Percentiles rank a stretch among this genome's conserved stretches.
Evolutionary conservation across 495 filamentous ascomycete genomes (phyloP).

Genomic region (Trypethelium eluteriae): DNA sequence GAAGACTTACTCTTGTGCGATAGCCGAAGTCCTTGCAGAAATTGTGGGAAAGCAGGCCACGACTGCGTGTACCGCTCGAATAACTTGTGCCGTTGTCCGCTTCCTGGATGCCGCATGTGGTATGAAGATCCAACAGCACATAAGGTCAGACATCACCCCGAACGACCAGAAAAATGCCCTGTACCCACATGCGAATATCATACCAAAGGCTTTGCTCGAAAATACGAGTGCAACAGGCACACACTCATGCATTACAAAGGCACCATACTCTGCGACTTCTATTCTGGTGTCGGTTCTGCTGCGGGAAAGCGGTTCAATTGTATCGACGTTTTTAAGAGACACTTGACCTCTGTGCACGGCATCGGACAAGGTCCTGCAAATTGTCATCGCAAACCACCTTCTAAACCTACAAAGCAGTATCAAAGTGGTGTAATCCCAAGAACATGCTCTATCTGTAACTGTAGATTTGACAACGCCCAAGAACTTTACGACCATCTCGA

Average conservation of each 20-base stretch:
- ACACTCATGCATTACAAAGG: constrained; percentile 19
- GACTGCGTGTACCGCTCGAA: neutral
- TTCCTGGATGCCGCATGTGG: constrained; percentile 4
- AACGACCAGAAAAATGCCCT: constrained; percentile 22
- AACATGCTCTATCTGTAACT: neutral
- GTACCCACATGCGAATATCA: constrained; percentile 22
- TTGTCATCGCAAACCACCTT: neutral
- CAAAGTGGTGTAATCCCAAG: constrained; percentile 27
- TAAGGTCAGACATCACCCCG: constrained; percentile 15
- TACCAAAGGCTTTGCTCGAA: constrained; percentile 17
- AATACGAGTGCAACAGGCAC: constrained; percentile 17
- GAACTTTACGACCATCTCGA: constrained; percentile 23
- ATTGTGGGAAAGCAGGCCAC: neutral
- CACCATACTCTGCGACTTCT: constrained; percentile 22
- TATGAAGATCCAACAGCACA: constrained; percentile 17
- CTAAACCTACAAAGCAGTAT: neutral
- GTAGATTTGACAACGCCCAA: constrained; percentile 11
- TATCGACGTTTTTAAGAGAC: constrained; percentile 20
- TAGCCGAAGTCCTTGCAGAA: neutral
- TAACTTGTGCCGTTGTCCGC: neutral
- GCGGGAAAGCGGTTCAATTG: constrained; percentile 11
- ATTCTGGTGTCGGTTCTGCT: constrained; percentile 10
- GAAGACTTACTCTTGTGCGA: neutral
- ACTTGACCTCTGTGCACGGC: constrained; percentile 18
- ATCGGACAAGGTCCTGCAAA: constrained; percentile 10